Evolutionary conservation across 768 basidiomycete species (phyloP).

Genomic region (Suillus americanus): DNA sequence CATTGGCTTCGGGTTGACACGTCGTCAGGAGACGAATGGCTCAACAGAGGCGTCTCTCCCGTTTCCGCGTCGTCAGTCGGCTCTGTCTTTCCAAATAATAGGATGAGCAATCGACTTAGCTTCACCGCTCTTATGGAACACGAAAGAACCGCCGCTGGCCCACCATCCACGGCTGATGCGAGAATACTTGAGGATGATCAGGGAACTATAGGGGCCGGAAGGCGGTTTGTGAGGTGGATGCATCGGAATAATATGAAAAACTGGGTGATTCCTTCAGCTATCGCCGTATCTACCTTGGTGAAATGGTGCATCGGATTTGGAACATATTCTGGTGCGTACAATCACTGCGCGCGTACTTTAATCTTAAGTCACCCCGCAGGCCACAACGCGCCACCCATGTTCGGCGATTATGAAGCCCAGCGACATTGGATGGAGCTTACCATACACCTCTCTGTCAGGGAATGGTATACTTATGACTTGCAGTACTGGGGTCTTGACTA

Average conservation of each 20-base stretch:
- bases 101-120: constrained; percentile 28
- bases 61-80: constrained; percentile 24
- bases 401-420: constrained; percentile 92
- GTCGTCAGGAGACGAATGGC: constrained; percentile 40
- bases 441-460: constrained; percentile 63
- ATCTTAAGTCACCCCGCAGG: constrained; percentile 40
- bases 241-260: constrained; percentile 59
- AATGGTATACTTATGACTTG: constrained; percentile 90
- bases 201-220: constrained; percentile 44
- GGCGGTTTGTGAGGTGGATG: constrained; percentile 79
- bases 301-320: constrained; percentile 75
- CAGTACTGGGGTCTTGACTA: constrained; percentile 96
- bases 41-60: constrained; percentile 40
- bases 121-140: constrained; percentile 46
- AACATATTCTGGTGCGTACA: constrained; percentile 73
- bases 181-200: constrained; percentile 16
- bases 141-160: constrained; percentile 18
- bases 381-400: constrained; percentile 73
- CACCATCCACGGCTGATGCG: constrained; percentile 12
- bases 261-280: constrained; percentile 57
- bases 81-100: constrained; percentile 22
- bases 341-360: background rate
- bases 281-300: constrained; percentile 55
- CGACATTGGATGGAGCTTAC: constrained; percentile 96
- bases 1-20: constrained; percentile 54